Evolutionary conservation across 2,329 filamentous ascomycete genomes (phyloP).

Genomic region (Ceratocystis eucalypticola): DNA sequence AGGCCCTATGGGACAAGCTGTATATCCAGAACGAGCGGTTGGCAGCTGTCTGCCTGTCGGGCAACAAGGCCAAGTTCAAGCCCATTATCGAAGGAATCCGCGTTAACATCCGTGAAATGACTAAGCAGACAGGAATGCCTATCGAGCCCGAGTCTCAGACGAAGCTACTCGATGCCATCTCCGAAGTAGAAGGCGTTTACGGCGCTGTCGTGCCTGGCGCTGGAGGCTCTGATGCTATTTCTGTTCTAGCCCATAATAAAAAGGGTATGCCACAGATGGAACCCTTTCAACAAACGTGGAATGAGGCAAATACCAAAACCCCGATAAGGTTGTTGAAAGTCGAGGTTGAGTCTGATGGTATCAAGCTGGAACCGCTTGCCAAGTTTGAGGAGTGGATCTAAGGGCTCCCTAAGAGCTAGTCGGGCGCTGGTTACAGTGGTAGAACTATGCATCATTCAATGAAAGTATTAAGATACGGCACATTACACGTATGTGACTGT

Average conservation of each 20-base stretch:
- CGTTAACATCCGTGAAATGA: constrained; percentile 63
- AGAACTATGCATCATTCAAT: background rate
- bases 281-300: constrained; percentile 53
- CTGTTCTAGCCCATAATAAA: constrained; percentile 46
- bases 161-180: constrained; percentile 63
- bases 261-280: no score
- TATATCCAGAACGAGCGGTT: constrained; percentile 63
- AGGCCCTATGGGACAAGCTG: constrained; percentile 53
- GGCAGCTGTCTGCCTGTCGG: constrained; percentile 46
- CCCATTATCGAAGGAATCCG: constrained; percentile 39
- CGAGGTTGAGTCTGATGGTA: constrained; percentile 60
- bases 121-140: constrained; percentile 57
- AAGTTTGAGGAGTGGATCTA: constrained; percentile 33
- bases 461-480: background rate
- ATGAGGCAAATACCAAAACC: constrained; percentile 36
- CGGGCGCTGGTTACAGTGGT: background rate
- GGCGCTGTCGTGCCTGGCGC: constrained; percentile 90
- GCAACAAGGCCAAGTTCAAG: constrained; percentile 31
- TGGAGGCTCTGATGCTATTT: constrained; percentile 83
- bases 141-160: constrained; percentile 86
- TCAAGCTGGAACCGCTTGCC: constrained; percentile 32
- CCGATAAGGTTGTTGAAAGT: constrained; percentile 57
- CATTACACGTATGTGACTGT: background rate
- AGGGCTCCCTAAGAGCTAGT: background rate
- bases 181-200: constrained; percentile 61